Evolutionary conservation across 345 rosid genomes (phyloP).

Genomic region (Dovyalis caffra): DNA sequence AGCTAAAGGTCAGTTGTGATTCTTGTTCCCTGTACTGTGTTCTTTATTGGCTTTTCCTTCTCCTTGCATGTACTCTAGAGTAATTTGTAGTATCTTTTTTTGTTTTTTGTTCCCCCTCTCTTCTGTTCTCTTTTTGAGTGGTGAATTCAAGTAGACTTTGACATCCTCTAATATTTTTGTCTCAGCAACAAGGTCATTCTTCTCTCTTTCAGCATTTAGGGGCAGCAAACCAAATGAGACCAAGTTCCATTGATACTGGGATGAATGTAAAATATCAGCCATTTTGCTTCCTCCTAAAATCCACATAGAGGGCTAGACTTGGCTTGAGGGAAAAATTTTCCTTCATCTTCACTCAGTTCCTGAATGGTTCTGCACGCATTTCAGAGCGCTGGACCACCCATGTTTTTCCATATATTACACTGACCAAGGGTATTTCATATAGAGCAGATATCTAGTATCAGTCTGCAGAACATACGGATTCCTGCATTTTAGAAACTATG

Average conservation of each 20-base stretch:
- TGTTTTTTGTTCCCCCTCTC: not conserved
- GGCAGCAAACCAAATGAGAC: slow-evolving; percentile 56
- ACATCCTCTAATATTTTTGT: slow-evolving; percentile 8
- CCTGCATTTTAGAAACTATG: not conserved
- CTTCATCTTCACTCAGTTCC: not conserved
- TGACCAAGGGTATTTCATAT: not conserved
- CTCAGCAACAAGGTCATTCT: slow-evolving; percentile 66
- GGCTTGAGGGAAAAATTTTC: not conserved
- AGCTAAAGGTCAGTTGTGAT: slow-evolving; percentile 41
- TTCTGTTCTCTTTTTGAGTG: too few relatives aligned
- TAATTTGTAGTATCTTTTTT: slow-evolving; percentile 2
- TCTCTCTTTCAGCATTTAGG: slow-evolving; percentile 70
- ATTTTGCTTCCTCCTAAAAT: not conserved
- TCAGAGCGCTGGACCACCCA: not conserved
- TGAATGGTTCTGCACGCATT: not conserved
- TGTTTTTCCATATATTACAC: not conserved
- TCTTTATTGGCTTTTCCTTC: not conserved
- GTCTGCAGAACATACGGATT: not conserved
- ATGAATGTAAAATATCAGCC: not conserved
- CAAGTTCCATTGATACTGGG: slow-evolving; percentile 33
- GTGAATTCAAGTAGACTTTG: slow-evolving; percentile 1
- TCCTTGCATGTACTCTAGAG: not conserved
- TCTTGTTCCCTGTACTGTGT: not conserved
- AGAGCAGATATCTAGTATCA: not conserved
- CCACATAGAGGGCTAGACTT: not conserved